Conservation (phyloP, 139 green algal species). For the Tetradesmus lagerheimii region DNA sequence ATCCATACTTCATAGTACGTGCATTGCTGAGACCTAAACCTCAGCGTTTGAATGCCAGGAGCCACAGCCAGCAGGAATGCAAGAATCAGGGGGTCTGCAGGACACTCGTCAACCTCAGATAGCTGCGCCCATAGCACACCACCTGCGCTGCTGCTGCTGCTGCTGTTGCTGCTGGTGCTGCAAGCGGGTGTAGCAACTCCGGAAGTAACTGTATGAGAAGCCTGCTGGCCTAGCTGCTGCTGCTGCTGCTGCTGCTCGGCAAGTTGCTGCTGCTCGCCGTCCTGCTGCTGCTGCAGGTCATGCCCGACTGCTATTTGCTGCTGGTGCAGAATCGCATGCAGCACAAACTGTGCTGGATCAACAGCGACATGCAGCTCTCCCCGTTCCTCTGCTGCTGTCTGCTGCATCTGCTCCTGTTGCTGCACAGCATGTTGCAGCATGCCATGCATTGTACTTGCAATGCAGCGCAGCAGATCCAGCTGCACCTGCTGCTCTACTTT, state of each 20-base stretch:
- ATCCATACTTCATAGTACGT: not conserved
- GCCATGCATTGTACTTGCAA: not conserved
- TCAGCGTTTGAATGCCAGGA: not conserved
- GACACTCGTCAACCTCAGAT: not conserved
- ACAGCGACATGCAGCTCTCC: not conserved
- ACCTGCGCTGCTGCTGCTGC: not conserved
- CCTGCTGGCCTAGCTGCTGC: not conserved
- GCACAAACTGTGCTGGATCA: not conserved
- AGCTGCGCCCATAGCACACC: not conserved
- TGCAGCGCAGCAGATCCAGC: not conserved
- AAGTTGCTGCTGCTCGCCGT: not conserved
- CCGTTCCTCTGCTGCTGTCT: not conserved
- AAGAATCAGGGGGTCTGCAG: conserved; percentile 27
- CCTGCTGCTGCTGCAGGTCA: not conserved
- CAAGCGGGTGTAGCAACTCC: not conserved
- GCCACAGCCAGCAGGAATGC: conserved; percentile 25
- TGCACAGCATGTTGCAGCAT: not conserved
- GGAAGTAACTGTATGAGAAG: not conserved
- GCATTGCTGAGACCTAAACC: conserved; percentile 17
- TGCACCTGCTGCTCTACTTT: not conserved
- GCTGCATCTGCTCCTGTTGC: not conserved
- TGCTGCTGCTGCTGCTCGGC: not conserved
- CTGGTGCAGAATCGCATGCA: not conserved
- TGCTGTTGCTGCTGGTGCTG: not conserved
- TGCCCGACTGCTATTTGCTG: not conserved